Evolutionary conservation across 176 grass and related monocot species (phyloP).

Genomic region (Tillandsia leiboldiana): DNA sequence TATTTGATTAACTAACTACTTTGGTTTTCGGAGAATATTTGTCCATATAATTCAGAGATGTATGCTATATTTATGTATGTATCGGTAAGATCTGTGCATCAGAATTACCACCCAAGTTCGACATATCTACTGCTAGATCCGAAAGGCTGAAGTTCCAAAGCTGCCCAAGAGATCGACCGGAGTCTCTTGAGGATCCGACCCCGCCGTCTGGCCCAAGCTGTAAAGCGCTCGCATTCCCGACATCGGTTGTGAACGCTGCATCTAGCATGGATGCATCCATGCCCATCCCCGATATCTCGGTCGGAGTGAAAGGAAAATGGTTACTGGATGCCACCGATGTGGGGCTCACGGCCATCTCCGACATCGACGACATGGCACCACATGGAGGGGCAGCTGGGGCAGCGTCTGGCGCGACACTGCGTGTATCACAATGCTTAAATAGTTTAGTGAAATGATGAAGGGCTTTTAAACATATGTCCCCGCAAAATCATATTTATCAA

Average conservation of each 20-base stretch:
- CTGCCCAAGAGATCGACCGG: constrained; percentile 75
- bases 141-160: constrained; percentile 97
- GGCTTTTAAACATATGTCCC: background rate
- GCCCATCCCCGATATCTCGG: constrained; percentile 72
- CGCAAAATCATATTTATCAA: too few species aligned
- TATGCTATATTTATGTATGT: too few species aligned
- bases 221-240: constrained; percentile 40
- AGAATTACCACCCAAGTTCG: constrained; percentile 77
- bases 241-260: constrained; percentile 58
- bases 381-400: constrained; percentile 34
- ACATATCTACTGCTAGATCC: constrained; percentile 85
- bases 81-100: background rate
- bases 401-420: constrained; percentile 34
- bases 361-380: constrained; percentile 46
- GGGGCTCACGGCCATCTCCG: constrained; percentile 89
- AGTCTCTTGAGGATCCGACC: constrained; percentile 58
- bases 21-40: background rate
- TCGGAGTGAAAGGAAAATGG: constrained; percentile 78
- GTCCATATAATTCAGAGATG: too few species aligned
- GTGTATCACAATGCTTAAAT: constrained; percentile 62
- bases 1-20: background rate
- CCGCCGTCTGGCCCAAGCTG: constrained; percentile 69
- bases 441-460: constrained; percentile 15
- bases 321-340: constrained; percentile 82
- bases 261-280: constrained; percentile 76